Base-by-base conservation (phyloP, 768 basidiomycete species). In the Trametes meyenii region DNA sequence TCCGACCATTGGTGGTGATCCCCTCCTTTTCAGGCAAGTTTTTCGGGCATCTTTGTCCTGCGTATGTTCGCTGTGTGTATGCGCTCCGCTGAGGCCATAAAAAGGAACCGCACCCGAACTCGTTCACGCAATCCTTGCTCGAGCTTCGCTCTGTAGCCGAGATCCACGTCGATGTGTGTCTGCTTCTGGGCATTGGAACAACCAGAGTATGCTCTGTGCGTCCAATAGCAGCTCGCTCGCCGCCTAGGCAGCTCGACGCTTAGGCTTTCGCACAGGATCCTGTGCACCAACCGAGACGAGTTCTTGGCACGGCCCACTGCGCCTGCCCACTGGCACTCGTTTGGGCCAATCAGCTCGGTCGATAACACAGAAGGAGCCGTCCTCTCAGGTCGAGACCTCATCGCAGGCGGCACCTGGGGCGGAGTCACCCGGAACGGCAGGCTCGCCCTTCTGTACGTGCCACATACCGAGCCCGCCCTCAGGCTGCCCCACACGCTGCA, bases 361-460 rank as follows among this genome's bases (percentile, higher is more conserved):
- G 51, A 49, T 45, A 40, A 44, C 46, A 58, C 46, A 65, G 57
- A 55, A 21, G 78, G 73, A 23, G 69, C 69, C 50, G 72, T 94
- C 61, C 79, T 94, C 56, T 93, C 90, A 2, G 92, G 92, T 50
- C 82, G 86, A 66, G 92, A 94, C 74, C 69, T 78, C 21, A 76
- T 76, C 50, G 91, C 86, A 2, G 90, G 90, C 42, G 92, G 92
- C 45, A 89, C 91, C 38, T 94, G 92, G 92, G 81, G 92, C 68
- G 92, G 92, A 13, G 73, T 92, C 58, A 85, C 73, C 70, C 81
- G 82, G 61, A 63, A 80, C 61, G 92, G 92, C 23, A 82, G 81
- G 65, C 74, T 92, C 56, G 90, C 89, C 13, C 71, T 94, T 53
- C 70, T 93, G 92, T 92, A 73, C 74, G 91, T 73, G 49, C 2